phyloP scores from a whole-genome alignment of 2,329 filamentous ascomycete genomes.

The Tetracladium maxilliforme region DNA sequence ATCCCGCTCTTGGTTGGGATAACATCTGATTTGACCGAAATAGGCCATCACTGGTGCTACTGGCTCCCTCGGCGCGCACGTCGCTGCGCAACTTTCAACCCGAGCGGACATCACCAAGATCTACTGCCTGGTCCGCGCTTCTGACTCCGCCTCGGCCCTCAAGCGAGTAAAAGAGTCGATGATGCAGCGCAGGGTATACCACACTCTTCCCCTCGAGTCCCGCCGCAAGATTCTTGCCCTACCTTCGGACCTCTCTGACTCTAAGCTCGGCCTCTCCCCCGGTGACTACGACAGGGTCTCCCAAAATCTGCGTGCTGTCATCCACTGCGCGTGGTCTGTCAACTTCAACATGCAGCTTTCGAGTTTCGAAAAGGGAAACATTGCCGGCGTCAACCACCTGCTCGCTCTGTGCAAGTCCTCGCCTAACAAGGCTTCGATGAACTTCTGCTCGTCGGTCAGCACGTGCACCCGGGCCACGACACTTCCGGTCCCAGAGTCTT shows the following conservation, averaged over 20 bases:
- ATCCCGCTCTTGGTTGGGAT: no score
- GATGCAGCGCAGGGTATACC: constrained; percentile 19
- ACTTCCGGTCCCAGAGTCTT: constrained; percentile 17
- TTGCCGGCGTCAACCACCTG: constrained; percentile 27
- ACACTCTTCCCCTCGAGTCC: constrained; percentile 9
- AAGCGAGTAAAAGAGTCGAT: constrained; percentile 18
- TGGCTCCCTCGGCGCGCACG: constrained; percentile 47
- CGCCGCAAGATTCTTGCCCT: constrained; percentile 19
- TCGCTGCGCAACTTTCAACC: constrained; percentile 41
- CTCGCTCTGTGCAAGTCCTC: constrained; percentile 19
- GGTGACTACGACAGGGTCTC: constrained; percentile 13
- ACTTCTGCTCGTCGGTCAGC: constrained; percentile 22
- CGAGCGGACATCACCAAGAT: constrained; percentile 36
- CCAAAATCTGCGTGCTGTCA: constrained; percentile 21
- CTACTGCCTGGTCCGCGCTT: constrained; percentile 35
- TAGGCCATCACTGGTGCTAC: constrained; percentile 47
- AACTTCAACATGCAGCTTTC: constrained; percentile 38
- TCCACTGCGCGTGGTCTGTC: constrained; percentile 38
- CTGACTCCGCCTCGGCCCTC: constrained; percentile 12
- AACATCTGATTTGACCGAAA: constrained; percentile 6
- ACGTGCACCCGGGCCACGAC: constrained; percentile 15
- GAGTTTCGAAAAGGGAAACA: constrained; percentile 31
- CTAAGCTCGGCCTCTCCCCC: constrained; percentile 21
- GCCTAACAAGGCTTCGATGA: constrained; percentile 12
- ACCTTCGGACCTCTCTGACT: constrained; percentile 21